Percentiles rank a stretch among this genome's conserved stretches.
phyloP scores from a whole-genome alignment of 176 grass and related monocot genomes.

The Eleusine indica region DNA sequence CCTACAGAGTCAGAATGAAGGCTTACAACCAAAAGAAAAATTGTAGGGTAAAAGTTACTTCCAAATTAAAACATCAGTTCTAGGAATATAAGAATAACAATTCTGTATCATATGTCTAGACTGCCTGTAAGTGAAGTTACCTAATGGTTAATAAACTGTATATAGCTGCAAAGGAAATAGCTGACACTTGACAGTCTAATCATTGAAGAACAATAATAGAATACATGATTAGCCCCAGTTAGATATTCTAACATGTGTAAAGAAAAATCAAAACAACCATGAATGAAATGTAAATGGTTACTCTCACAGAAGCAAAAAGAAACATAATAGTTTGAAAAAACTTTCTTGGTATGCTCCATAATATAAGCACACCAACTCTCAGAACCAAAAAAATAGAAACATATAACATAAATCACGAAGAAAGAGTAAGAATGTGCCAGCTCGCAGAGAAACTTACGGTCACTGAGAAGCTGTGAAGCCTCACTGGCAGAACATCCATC shows the following conservation, averaged over 20 bases:
- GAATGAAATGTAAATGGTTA: not conserved
- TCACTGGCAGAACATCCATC: constrained; percentile 71
- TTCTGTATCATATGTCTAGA: not conserved
- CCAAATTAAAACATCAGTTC: not conserved
- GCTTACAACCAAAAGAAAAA: constrained; percentile 20
- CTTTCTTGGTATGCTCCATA: not conserved
- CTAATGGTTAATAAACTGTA: not conserved
- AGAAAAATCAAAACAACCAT: not conserved
- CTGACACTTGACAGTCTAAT: not conserved
- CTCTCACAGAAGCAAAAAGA: constrained; percentile 7
- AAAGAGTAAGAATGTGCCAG: not conserved
- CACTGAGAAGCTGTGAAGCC: constrained; percentile 61
- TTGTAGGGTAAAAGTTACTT: not conserved
- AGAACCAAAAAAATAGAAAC: constrained; percentile 12
- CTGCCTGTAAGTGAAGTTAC: not conserved
- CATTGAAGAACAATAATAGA: constrained; percentile 16
- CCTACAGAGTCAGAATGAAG: constrained; percentile 32
- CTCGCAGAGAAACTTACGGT: constrained; percentile 52
- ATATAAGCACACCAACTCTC: constrained; percentile 15
- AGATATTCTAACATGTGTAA: constrained; percentile 12
- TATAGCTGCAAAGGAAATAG: constrained; percentile 10
- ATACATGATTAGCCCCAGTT: constrained; percentile 7
- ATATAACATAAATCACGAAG: constrained; percentile 5
- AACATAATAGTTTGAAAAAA: not conserved
- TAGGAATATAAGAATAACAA: not conserved